Evolutionary conservation across 2,329 filamentous ascomycete genomes (phyloP), one percentile per base, ranked within the genome.

Genomic region (Alternaria sp.): DNA sequence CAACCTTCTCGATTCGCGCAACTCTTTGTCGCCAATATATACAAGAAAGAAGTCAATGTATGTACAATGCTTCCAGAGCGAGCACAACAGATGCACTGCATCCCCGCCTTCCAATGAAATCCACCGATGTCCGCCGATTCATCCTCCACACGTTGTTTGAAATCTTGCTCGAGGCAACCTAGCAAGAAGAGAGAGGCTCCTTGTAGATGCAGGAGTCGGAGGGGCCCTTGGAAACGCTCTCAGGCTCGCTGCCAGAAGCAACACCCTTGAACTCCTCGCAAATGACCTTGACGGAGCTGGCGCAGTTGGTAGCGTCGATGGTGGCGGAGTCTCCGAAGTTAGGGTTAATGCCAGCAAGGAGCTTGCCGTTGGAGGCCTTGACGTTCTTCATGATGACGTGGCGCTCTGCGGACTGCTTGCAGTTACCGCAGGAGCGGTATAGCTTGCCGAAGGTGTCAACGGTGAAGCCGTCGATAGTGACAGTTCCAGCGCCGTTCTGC

Each of bases 311-410:
- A 54, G 72, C 1, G 80, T 83, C 81, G 65, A 83, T 83, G 0
- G 82, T 83, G 65, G 85, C 84, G 21, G 82, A 82, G 65, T 85
- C 84, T 15, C 83, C 84, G 64, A 82, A 86, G 80, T 86, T 87
- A 51, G 78, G 78, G 78, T 86, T 86, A 72, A 86, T 85, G 30
- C 84, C 83, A 62, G 78, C 83, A 26, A 84, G 78, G 54, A 78
- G 71, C 61, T 84, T 84, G 60, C 79, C 75, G 44, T 77, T 73
- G 64, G 80, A 79, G 54, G 82, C 82, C 30, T 78, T 79, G 60
- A 83, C 76, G 66, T 81, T 81, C 71, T 82, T 76, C 60, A 86
- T 78, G 57, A 83, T 74, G 55, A 84, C 79, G 62, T 81, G 77
- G 61, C 84, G 81, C 47, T 79, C 77, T 54, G 79, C 76, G 6